Base-by-base conservation (phyloP, 2,329 filamentous ascomycete species). In the Coleophoma crateriformis region DNA sequence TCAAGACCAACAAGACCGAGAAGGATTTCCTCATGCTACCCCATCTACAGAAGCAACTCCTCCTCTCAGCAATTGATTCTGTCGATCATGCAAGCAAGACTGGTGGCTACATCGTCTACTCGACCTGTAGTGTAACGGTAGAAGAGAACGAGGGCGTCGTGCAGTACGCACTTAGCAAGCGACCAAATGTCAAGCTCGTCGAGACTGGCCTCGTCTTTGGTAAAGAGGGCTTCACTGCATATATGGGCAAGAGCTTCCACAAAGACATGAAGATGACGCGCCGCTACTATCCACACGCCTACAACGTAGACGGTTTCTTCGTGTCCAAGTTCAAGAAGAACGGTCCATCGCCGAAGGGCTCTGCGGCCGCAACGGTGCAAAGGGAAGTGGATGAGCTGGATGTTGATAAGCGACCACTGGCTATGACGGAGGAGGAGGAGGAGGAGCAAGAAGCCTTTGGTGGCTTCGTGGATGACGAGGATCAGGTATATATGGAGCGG, bases 1-100 rank as follows among this genome's bases (percentile, higher is more conserved):
- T 99, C 60, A 99, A 99, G 79, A 97, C 92, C 20, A 97, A 96
- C 76, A 97, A 97, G 77, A 95, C 88, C 11, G 90, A 95, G 66
- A 86, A 85, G 57, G 94, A 99, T 69, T 99, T 99, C 74, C 81
- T 96, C 68, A 83, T 87, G 63, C 81, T 99, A 47, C 91, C 94
- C 0, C 94, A 99, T 69, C 81, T 90, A 52, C 94, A 99, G 70
- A 96, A 96, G 70, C 91, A 97, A 71, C 79, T 99, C 49, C 75
- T 99, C 12, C 81, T 99, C 27, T 83, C 90, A 7, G 94, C 94
- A 45, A 96, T 99, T 56, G 94, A 99, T 72, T 95, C 89, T 0
- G 89, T 95, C 14, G 90, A 96, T 67, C 91, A 96, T 66, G 75
- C 83, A 46, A 90, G 86, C 68, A 95, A 95, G 70, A 95, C 91